Evolutionary conservation across 2,329 filamentous ascomycete genomes (phyloP).

Genomic region (Fusarium sp.): DNA sequence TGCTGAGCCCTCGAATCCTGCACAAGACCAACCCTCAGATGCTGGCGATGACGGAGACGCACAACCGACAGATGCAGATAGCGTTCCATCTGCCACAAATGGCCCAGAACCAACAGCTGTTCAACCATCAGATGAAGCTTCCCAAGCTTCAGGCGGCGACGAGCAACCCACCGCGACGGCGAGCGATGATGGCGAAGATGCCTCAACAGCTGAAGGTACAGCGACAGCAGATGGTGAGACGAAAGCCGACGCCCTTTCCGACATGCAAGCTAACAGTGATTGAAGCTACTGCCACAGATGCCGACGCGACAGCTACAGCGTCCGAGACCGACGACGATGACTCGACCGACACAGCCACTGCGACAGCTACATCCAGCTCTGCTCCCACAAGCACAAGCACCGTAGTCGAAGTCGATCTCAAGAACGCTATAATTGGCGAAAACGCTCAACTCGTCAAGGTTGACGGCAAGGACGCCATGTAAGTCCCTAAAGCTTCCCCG

Average conservation of each 20-base stretch:
- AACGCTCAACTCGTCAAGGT: constrained; percentile 22
- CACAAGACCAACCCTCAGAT: not conserved
- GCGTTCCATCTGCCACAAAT: constrained; percentile 3
- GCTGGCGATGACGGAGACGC: not conserved
- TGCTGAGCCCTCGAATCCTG: constrained; percentile 16
- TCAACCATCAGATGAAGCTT: constrained; percentile 2
- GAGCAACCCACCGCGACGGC: constrained; percentile 5
- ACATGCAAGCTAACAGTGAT: not conserved
- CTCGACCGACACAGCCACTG: constrained; percentile 1
- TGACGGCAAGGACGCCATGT: constrained; percentile 26
- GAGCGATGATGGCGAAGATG: not conserved
- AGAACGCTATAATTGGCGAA: constrained; percentile 24
- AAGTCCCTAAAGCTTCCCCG: not conserved
- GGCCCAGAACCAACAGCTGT: not conserved
- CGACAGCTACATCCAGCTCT: constrained; percentile 10
- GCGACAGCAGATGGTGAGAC: constrained; percentile 19
- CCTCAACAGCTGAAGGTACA: constrained; percentile 9
- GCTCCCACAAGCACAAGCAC: constrained; percentile 11
- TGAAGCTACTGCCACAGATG: constrained; percentile 17
- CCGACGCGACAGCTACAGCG: constrained; percentile 1
- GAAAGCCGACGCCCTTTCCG: not conserved
- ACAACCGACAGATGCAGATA: not conserved
- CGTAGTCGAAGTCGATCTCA: constrained; percentile 14
- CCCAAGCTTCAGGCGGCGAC: not conserved
- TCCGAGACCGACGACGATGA: not conserved